Conservation (phyloP, 306 rosid genomes). For the Canavalia ensiformis region DNA sequence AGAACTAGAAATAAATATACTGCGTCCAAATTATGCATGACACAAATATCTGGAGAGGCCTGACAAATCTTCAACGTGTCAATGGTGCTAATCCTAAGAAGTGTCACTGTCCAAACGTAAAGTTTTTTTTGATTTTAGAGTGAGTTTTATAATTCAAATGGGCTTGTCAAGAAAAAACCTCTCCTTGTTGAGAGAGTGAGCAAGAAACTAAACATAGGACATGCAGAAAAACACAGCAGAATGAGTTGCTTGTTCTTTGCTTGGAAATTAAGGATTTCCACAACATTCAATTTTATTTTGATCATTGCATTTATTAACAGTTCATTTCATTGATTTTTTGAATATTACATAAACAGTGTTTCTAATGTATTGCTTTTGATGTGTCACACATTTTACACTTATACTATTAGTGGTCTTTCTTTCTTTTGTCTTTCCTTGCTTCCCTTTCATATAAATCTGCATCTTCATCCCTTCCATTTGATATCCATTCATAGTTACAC, state of each 20-base stretch:
- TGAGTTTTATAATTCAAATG: neutral
- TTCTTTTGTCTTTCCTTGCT: constrained; percentile 30
- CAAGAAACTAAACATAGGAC: neutral
- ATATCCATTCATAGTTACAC: constrained; percentile 30
- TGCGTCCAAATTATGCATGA: no score
- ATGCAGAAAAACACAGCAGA: neutral
- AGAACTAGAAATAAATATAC: no score
- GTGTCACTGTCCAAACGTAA: no score
- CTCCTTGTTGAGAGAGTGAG: neutral
- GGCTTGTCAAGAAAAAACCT: neutral
- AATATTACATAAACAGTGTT: neutral
- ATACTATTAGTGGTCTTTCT: neutral
- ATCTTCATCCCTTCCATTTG: constrained; percentile 21
- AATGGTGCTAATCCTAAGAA: no score
- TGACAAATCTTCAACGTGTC: no score
- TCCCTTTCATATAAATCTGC: constrained; percentile 27
- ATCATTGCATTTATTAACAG: neutral
- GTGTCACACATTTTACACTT: neutral
- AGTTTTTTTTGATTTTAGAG: neutral
- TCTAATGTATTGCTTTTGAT: neutral
- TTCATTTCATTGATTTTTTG: neutral
- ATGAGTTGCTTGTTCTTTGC: neutral
- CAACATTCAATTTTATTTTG: neutral
- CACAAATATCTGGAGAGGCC: no score
- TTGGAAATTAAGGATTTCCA: neutral